Base-by-base conservation (phyloP, 2,329 filamentous ascomycete genomes). In the Aspergillus puulaauensis region DNA sequence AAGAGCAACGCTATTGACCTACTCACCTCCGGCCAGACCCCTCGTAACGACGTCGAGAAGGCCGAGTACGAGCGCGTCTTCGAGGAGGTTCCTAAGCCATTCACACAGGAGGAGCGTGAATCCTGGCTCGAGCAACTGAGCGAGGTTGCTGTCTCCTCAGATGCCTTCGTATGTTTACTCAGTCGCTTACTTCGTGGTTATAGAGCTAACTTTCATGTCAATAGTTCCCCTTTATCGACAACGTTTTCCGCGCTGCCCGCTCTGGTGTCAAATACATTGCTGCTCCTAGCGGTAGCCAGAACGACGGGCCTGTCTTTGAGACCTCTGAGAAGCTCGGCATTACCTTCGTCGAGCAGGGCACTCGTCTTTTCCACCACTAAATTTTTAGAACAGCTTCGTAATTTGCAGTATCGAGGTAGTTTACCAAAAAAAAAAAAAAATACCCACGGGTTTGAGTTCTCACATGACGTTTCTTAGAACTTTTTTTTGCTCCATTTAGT, bases 1-100 rank as follows among this genome's bases (percentile, higher is more conserved):
- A 99, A 98, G 86, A 96, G 90, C 82, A 99, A 99, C 75, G 93
- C 93, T 64, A 97, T 98, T 71, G 95, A 98, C 74, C 83, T 98
- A 71, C 86, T 98, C 64, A 95, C 95, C 75, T 95, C 90, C 61
- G 93, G 93, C 52, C 85, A 96, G 77, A 86, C 97, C 24, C 93
- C 93, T 55, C 89, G 89, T 75, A 85, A 84, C 19, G 93, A 92
- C 3, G 82, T 90, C 39, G 95, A 99, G 83, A 88, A 88, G 64
- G 89, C 90, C 66, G 87, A 88, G 60, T 99, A 95, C 73, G 93
- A 96, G 80, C 84, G 84, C 52, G 86, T 93, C 68, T 99, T 99
- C 67, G 93, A 96, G 70, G 89, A 92, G 68, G 90, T 96, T 2
- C 95, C 95, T 0, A 76, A 83, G 61, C 82, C 89, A 3, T 98